These are phyloP conservation scores for Apiospora aurea DNA, from an alignment of 2,329 filamentous ascomycete genomes.

Conservation along the genomic window DNA sequence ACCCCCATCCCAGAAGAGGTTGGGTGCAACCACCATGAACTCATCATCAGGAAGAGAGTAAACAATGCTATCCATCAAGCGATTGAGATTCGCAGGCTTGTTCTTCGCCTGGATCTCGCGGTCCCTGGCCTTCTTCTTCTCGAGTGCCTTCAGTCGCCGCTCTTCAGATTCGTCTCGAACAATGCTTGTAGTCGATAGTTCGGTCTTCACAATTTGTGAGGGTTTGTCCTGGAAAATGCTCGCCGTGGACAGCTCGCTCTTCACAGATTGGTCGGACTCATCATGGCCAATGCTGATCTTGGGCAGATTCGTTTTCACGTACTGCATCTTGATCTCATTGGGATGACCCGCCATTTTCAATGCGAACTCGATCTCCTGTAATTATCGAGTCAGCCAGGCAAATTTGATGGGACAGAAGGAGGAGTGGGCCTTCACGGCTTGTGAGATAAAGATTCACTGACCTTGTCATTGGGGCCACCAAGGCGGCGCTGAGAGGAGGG, in stretches of 20 bases:
- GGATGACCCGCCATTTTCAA: neutral
- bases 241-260: neutral
- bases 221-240: neutral
- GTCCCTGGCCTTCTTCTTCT: neutral
- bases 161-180: neutral
- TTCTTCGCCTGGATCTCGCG: neutral
- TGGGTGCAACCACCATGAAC: neutral
- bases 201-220: neutral
- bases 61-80: neutral
- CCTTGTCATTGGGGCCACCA: neutral
- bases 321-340: slow-evolving; percentile 1
- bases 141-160: neutral
- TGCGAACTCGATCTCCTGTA: neutral
- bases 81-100: neutral
- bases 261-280: neutral
- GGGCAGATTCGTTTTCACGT: neutral
- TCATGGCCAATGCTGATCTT: neutral
- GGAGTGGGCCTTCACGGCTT: neutral
- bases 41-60: neutral
- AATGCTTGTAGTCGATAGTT: neutral
- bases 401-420: no score
- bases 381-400: neutral
- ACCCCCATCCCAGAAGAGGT: neutral
- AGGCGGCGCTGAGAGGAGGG: neutral
- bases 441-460: neutral